Conservation (phyloP, 106 monocot genomes). For the Cymbidium sinense region DNA sequence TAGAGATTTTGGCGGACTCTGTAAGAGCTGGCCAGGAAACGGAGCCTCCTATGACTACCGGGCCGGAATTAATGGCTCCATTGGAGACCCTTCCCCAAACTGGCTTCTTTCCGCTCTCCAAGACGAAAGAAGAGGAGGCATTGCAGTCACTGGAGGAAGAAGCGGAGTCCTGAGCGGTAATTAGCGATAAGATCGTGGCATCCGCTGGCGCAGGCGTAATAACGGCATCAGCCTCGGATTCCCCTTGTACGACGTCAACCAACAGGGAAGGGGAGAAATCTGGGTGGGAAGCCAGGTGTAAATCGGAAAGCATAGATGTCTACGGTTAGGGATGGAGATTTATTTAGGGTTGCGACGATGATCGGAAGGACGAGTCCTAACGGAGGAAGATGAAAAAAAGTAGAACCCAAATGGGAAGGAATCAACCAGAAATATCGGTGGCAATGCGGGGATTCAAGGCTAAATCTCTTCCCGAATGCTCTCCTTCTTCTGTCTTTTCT, state of each 20-base stretch:
- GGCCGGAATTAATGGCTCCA: background rate
- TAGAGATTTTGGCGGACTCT: background rate
- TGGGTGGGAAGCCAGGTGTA: background rate
- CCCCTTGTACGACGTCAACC: background rate
- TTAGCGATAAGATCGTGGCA: background rate
- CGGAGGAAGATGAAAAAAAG: background rate
- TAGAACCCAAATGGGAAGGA: background rate
- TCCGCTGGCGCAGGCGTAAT: background rate
- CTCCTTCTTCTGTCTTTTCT: background rate
- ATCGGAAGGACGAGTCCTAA: background rate
- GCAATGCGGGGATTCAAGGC: background rate
- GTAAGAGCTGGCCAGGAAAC: slow-evolving; percentile 2
- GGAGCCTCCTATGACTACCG: slow-evolving; percentile 5
- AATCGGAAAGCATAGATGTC: background rate
- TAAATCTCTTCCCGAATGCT: background rate
- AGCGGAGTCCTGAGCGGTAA: background rate
- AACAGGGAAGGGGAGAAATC: background rate
- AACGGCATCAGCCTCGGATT: background rate
- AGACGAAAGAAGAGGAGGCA: background rate
- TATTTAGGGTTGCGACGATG: background rate
- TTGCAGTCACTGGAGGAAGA: background rate
- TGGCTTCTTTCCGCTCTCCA: background rate
- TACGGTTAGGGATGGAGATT: background rate
- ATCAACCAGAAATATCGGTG: background rate
- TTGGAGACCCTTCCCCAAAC: background rate